Conservation (phyloP, 495 filamentous ascomycete species). For the Cercophora samala region DNA sequence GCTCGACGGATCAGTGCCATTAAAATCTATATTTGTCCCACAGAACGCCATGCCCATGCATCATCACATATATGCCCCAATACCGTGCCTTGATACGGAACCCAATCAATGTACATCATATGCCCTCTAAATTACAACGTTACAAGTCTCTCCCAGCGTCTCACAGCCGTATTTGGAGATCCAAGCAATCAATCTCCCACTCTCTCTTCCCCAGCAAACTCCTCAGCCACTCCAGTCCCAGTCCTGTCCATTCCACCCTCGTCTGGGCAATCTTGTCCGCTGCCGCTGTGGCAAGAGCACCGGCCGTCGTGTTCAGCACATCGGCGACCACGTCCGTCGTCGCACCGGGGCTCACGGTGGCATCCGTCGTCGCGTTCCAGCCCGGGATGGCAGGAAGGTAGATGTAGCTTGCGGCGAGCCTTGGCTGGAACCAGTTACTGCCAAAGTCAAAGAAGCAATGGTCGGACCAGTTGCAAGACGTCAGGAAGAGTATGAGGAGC, state of each 20-base stretch:
- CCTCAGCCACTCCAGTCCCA: constrained; percentile 79
- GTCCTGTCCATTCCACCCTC: constrained; percentile 68
- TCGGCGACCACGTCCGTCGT: constrained; percentile 48
- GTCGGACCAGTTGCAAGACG: constrained; percentile 88
- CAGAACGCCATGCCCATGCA: background rate
- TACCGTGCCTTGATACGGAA: background rate
- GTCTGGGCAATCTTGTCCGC: constrained; percentile 58
- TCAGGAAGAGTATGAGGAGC: constrained; percentile 82
- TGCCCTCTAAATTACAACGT: background rate
- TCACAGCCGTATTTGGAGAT: constrained; percentile 71
- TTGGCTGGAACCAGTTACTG: constrained; percentile 80
- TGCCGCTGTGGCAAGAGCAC: constrained; percentile 62
- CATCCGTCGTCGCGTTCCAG: constrained; percentile 24
- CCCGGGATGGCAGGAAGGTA: constrained; percentile 23
- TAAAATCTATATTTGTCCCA: background rate
- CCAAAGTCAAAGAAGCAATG: constrained; percentile 81
- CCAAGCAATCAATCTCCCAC: constrained; percentile 80
- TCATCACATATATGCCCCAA: background rate
- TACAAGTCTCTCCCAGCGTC: background rate
- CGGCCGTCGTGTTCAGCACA: constrained; percentile 66
- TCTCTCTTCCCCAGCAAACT: constrained; percentile 70
- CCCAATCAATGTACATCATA: background rate
- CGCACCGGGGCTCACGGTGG: constrained; percentile 35
- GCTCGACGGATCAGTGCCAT: no score
- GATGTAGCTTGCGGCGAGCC: constrained; percentile 30